These are phyloP conservation scores for Aspergillus brasiliensis DNA, from an alignment of 2,329 filamentous ascomycete species.

Conservation along the genomic window DNA sequence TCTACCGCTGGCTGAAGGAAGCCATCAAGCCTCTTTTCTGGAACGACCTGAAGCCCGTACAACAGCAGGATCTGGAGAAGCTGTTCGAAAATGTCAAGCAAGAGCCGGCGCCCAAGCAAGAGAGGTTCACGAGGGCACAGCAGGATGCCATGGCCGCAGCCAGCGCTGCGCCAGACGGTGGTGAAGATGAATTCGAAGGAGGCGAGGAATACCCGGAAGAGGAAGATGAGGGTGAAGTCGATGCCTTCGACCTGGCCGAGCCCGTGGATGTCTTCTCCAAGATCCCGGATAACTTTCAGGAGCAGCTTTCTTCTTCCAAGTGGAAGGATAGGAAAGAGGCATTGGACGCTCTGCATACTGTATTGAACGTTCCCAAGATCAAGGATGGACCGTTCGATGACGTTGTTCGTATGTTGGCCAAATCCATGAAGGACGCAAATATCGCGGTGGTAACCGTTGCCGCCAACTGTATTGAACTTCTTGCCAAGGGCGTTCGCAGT, in stretches of 20 bases:
- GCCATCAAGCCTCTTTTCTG: slow-evolving; percentile 99
- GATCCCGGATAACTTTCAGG: slow-evolving; percentile 77
- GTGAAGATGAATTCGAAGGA: slow-evolving; percentile 57
- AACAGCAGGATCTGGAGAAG: slow-evolving; percentile 90
- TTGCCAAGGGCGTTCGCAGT: slow-evolving; percentile 82
- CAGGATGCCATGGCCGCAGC: slow-evolving; percentile 79
- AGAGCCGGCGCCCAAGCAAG: slow-evolving; percentile 84
- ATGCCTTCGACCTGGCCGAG: slow-evolving; percentile 79
- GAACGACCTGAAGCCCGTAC: slow-evolving; percentile 90
- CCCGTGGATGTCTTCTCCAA: slow-evolving; percentile 84
- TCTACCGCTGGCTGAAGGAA: slow-evolving; percentile 95
- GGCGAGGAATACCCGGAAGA: slow-evolving; percentile 63
- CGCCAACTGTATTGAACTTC: slow-evolving; percentile 84
- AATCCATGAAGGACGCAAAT: slow-evolving; percentile 99
- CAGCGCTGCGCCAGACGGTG: slow-evolving; percentile 61
- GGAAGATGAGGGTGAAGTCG: slow-evolving; percentile 65
- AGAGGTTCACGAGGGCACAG: slow-evolving; percentile 83
- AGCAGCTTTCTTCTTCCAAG: slow-evolving; percentile 84
- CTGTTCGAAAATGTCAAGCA: slow-evolving; percentile 92
- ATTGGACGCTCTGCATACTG: slow-evolving; percentile 75
- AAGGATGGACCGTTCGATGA: slow-evolving; percentile 90
- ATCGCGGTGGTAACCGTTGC: slow-evolving; percentile 91
- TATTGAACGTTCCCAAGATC: slow-evolving; percentile 82
- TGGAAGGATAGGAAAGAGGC: slow-evolving; percentile 99
- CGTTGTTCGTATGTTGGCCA: slow-evolving; percentile 79